phyloP scores from a whole-genome alignment of 495 filamentous ascomycete species.

The Neurospora sp. region DNA sequence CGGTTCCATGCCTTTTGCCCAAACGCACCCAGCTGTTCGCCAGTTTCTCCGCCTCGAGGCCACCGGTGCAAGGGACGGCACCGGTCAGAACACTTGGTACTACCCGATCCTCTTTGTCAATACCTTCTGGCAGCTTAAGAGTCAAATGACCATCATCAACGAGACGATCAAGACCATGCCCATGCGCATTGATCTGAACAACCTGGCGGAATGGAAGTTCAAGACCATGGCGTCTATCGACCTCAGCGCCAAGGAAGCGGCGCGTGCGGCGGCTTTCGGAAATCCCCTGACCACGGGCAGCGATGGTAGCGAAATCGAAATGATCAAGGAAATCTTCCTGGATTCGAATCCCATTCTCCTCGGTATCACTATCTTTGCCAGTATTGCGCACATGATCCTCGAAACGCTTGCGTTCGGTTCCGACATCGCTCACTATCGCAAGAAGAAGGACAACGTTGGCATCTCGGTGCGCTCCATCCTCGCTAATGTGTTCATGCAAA shows the following conservation, averaged over 20 bases:
- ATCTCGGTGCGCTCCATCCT: conserved; percentile 92
- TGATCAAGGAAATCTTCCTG: conserved; percentile 86
- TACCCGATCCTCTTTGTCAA: conserved; percentile 85
- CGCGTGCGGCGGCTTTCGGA: conserved; percentile 56
- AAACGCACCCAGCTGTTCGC: conserved; percentile 60
- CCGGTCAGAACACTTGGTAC: conserved; percentile 91
- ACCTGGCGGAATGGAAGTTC: conserved; percentile 86
- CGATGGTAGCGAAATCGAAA: conserved; percentile 68
- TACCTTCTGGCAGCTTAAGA: conserved; percentile 91
- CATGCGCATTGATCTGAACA: conserved; percentile 73
- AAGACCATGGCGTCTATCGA: conserved; percentile 73
- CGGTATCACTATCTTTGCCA: conserved; percentile 71
- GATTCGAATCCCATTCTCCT: conserved; percentile 92
- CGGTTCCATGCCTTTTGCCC: conserved; percentile 53
- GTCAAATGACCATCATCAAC: conserved; percentile 87
- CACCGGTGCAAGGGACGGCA: conserved; percentile 61
- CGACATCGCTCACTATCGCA: conserved; percentile 94
- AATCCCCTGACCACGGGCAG: conserved; percentile 47
- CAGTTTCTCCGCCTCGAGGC: conserved; percentile 70
- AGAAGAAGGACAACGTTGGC: conserved; percentile 98
- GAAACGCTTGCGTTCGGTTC: conserved; percentile 95
- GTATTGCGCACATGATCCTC: conserved; percentile 85
- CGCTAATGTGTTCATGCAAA: conserved; percentile 96
- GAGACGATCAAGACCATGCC: conserved; percentile 78
- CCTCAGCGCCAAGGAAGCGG: conserved; percentile 70